Base-by-base conservation (phyloP, 2,329 filamentous ascomycete species). In the Cytospora schulzeri region DNA sequence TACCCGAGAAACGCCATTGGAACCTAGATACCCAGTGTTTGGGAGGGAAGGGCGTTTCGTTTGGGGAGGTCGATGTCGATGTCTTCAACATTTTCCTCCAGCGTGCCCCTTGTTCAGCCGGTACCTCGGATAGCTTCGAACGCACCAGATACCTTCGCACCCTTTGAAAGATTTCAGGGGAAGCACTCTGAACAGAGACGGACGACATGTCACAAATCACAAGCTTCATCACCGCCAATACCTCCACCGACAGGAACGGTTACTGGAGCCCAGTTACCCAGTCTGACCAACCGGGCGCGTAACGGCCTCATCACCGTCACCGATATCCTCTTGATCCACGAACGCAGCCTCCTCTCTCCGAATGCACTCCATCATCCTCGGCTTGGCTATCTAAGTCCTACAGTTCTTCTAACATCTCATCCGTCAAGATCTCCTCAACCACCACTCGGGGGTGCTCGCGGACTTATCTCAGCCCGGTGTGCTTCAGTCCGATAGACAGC, bases 121-220 rank as follows among this genome's bases (percentile, higher is more conserved):
- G 9, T 31, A 31, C 9, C 29, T 31, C 9, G 29, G 29, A 9
- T 31, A 4, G 29, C 29, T 31, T 31, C 29, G 29, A 31, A 31
- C 4, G 29, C 29, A 31, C 9, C 29, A 4, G 29, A 31, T 4
- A 31, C 9, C 29, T 31, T 31, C 9, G 4, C 4, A 5, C 29
- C 29, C 29, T 9, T 31, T 31, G 29, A 31, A 4, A 31, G 29
- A 31, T 31, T 5, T 31, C 29, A 31, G 29, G 29, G 29, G 29
- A 31, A 31, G 29, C 4, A 9, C 9, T 31, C 29, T 5, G 29
- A 31, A 31, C 9, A 31, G 29, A 31, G 4, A 31, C 9, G 33
- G 33, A 62, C 60, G 52, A 38, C 52, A 54, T 56, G 38, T 62
- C 60, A 62, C 38, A 62, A 56, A 38, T 31, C 52, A 51, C 52